Evolutionary conservation across 768 basidiomycete genomes (phyloP).

Genomic region (Clavaria fumosa): DNA sequence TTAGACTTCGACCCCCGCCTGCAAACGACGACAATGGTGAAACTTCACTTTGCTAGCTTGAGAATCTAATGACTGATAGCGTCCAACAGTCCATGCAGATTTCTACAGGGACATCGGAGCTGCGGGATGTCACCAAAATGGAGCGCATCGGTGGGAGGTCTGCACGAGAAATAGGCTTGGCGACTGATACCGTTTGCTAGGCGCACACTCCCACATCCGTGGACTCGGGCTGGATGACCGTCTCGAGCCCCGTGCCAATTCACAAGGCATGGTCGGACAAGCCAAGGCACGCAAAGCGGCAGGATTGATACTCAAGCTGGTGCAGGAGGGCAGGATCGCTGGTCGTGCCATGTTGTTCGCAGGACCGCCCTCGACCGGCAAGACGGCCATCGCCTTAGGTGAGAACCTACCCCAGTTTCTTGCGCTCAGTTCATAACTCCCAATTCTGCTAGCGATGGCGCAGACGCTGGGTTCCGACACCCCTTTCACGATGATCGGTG

Average conservation of each 20-base stretch:
- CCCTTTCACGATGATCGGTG: constrained; percentile 96
- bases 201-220: constrained; percentile 88
- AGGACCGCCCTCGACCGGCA: constrained; percentile 92
- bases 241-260: constrained; percentile 75
- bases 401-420: constrained; percentile 16
- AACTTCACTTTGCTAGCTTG: too few species aligned
- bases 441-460: constrained; percentile 71
- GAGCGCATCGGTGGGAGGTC: constrained; percentile 63
- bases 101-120: constrained; percentile 58
- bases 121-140: constrained; percentile 83
- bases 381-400: constrained; percentile 97
- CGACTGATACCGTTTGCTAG: constrained; percentile 23
- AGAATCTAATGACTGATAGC: too few species aligned
- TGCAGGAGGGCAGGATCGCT: constrained; percentile 89
- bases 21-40: too few species aligned
- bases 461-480: constrained; percentile 89
- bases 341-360: constrained; percentile 95
- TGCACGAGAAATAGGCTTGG: background rate
- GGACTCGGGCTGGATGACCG: constrained; percentile 88
- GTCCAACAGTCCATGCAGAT: constrained; percentile 48
- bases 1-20: too few species aligned
- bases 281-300: constrained; percentile 93
- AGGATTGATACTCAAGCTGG: constrained; percentile 96
- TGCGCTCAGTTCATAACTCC: constrained; percentile 13
- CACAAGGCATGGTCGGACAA: constrained; percentile 97